Evolutionary conservation across 2,329 filamentous ascomycete genomes (phyloP).

Genomic region (Fusarium sp.): DNA sequence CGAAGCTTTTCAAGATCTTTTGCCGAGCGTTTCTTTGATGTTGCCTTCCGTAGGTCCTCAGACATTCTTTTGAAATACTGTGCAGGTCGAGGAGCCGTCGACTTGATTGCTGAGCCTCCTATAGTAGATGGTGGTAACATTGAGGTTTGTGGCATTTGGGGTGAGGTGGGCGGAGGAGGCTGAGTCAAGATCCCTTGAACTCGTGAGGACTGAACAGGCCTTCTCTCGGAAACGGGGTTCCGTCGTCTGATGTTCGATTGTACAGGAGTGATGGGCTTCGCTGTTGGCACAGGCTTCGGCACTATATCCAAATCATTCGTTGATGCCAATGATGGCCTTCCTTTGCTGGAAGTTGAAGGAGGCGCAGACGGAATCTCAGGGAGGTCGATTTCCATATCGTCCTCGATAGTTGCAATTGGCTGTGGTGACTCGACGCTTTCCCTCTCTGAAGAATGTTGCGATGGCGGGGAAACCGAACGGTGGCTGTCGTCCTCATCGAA

Average conservation of each 20-base stretch:
- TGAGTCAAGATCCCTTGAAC: conserved; percentile 14
- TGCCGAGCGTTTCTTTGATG: conserved; percentile 19
- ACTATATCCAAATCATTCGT: neutral
- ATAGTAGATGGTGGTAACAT: conserved; percentile 28
- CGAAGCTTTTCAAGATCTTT: conserved; percentile 40
- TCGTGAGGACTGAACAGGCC: conserved; percentile 11
- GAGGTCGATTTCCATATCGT: conserved; percentile 28
- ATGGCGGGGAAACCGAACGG: neutral
- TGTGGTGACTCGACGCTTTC: neutral
- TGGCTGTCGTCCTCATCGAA: neutral
- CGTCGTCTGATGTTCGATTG: neutral
- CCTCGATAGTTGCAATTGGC: conserved; percentile 4
- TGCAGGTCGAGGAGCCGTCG: conserved; percentile 27
- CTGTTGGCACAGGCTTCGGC: neutral
- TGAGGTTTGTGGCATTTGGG: conserved; percentile 24
- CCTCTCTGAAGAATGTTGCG: neutral
- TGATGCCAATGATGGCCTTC: neutral
- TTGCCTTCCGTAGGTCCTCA: conserved; percentile 18
- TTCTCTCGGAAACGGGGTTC: neutral
- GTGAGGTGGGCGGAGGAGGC: conserved; percentile 23
- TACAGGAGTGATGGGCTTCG: neutral
- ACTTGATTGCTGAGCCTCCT: conserved; percentile 21
- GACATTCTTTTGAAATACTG: conserved; percentile 37
- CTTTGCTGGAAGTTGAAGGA: neutral
- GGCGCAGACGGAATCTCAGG: neutral